Percentiles rank a stretch among this genome's conserved stretches.
Evolutionary conservation across 352 stramenopile genomes (phyloP).

Genomic region (Aphanomyces astaci): DNA sequence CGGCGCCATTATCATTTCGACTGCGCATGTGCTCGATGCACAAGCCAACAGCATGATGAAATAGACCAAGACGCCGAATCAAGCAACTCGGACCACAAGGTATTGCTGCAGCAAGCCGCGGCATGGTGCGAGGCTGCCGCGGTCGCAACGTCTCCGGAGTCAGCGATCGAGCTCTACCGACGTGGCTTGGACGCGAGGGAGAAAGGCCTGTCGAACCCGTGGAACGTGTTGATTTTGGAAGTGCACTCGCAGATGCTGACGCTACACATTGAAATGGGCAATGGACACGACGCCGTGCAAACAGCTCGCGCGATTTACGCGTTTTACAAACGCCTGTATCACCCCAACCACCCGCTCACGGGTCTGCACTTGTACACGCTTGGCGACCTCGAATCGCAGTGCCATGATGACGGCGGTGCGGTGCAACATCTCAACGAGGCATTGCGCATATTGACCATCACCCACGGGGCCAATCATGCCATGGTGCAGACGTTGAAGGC

Average conservation of each 20-base stretch:
- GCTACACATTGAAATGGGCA: conserved; percentile 39
- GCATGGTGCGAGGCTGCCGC: neutral
- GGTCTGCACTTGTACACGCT: conserved; percentile 61
- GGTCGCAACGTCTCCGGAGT: neutral
- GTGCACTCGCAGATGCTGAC: conserved; percentile 47
- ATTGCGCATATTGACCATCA: conserved; percentile 39
- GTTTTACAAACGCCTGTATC: conserved; percentile 57
- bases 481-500: conserved; percentile 34
- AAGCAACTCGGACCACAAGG: neutral
- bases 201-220: conserved; percentile 27
- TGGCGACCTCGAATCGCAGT: conserved; percentile 40
- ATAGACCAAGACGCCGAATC: neutral
- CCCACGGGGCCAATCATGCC: conserved; percentile 40
- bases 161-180: conserved; percentile 25
- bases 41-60: conserved; percentile 5
- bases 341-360: conserved; percentile 46
- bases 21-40: conserved; percentile 47
- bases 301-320: conserved; percentile 42
- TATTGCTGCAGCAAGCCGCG: neutral
- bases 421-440: conserved; percentile 34
- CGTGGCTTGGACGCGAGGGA: conserved; percentile 29
- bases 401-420: conserved; percentile 23
- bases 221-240: conserved; percentile 44
- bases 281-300: conserved; percentile 27
- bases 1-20: conserved; percentile 55